These are phyloP conservation scores for Cladosporium sp. DNA, from an alignment of 2,329 filamentous ascomycete genomes.

Conservation along the genomic window DNA sequence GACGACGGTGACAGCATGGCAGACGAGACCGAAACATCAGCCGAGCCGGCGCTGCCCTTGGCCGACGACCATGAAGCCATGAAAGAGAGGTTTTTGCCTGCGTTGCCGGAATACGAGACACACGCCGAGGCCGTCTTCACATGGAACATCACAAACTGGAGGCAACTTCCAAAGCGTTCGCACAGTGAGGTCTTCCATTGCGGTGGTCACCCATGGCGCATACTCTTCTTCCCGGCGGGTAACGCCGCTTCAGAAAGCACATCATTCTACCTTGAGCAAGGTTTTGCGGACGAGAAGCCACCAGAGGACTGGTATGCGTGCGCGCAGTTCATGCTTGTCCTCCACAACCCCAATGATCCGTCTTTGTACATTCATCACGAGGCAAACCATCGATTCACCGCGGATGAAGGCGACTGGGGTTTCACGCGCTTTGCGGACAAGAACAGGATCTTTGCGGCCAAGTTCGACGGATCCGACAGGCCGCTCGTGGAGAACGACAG, in stretches of 20 bases:
- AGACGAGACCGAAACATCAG: conserved; percentile 47
- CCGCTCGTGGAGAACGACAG: conserved; percentile 76
- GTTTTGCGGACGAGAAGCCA: conserved; percentile 71
- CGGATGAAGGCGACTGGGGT: conserved; percentile 96
- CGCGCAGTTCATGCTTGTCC: conserved; percentile 89
- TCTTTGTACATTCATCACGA: conserved; percentile 72
- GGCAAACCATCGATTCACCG: conserved; percentile 94
- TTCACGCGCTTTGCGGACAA: conserved; percentile 96
- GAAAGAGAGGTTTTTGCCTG: conserved; percentile 74
- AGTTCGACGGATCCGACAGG: conserved; percentile 69
- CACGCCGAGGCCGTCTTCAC: conserved; percentile 75
- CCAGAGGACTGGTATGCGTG: conserved; percentile 96
- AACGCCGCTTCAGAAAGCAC: conserved; percentile 86
- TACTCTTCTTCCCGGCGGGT: conserved; percentile 92
- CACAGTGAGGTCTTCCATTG: conserved; percentile 88
- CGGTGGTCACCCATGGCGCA: conserved; percentile 87
- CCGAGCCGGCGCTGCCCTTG: conserved; percentile 50
- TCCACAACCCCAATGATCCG: conserved; percentile 95
- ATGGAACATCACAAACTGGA: conserved; percentile 88
- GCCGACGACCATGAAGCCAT: conserved; percentile 77
- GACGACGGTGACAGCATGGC: conserved; percentile 59
- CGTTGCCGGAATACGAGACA: conserved; percentile 77
- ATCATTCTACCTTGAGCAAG: conserved; percentile 96
- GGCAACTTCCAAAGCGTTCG: conserved; percentile 72
- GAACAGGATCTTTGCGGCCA: conserved; percentile 76